These are phyloP conservation scores for Fusarium marasasianum DNA, from an alignment of 2,329 filamentous ascomycete species.

Conservation along the genomic window DNA sequence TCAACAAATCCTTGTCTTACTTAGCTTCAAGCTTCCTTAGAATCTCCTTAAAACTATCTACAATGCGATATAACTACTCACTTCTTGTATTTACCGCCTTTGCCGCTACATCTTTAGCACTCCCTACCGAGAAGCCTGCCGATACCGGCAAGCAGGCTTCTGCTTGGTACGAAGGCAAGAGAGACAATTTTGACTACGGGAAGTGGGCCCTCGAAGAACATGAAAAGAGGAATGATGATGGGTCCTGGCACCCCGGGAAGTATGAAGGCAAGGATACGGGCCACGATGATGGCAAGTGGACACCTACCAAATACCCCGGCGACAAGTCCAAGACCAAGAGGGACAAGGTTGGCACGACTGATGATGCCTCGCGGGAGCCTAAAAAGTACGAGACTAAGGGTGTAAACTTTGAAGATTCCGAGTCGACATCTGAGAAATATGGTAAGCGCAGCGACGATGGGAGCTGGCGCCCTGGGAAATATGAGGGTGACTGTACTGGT, in stretches of 20 bases:
- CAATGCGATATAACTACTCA: slow-evolving; percentile 25
- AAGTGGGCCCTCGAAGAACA: rapidly evolving
- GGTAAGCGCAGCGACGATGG: background rate
- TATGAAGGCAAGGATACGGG: slow-evolving; percentile 1
- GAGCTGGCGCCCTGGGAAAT: background rate
- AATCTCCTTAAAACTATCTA: background rate
- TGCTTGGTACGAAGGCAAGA: background rate
- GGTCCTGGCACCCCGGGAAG: background rate
- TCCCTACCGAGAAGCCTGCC: slow-evolving; percentile 24
- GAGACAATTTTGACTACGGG: rapidly evolving
- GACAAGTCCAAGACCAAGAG: background rate
- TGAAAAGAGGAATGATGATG: background rate
- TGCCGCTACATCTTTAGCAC: slow-evolving; percentile 28
- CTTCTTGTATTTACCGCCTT: slow-evolving; percentile 30
- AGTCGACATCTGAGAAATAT: background rate
- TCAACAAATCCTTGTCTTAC: background rate
- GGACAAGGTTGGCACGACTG: background rate
- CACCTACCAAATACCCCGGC: background rate
- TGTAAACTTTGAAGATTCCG: background rate
- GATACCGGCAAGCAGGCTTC: slow-evolving; percentile 12
- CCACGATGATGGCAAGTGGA: background rate
- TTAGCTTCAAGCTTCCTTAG: no score
- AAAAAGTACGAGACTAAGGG: background rate
- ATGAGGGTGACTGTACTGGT: background rate
- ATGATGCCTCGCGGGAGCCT: background rate